Evolutionary conservation across 1,284 basidiomycete genomes (phyloP).

Genomic region (Irpex sp.): DNA sequence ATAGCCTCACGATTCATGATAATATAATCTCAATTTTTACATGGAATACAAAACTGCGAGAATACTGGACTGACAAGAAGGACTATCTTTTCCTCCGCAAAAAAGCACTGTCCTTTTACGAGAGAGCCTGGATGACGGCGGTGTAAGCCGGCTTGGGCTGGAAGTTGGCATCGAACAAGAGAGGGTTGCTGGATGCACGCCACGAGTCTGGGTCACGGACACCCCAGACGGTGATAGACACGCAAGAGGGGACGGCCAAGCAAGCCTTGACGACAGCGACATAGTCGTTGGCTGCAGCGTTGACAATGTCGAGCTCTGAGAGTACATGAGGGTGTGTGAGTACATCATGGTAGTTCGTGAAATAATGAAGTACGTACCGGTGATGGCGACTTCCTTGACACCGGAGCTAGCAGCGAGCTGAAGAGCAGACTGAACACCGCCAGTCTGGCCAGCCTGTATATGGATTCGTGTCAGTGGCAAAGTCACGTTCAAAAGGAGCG

Average conservation of each 20-base stretch:
- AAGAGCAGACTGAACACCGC: conserved; percentile 36
- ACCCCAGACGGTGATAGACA: conserved; percentile 47
- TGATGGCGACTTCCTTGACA: conserved; percentile 41
- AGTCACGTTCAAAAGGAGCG: neutral
- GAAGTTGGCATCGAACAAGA: conserved; percentile 43
- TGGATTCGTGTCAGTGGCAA: neutral
- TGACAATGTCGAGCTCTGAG: conserved; percentile 26
- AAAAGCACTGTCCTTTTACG: neutral
- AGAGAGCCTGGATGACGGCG: conserved; percentile 33
- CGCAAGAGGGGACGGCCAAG: conserved; percentile 38
- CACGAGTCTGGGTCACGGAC: conserved; percentile 46
- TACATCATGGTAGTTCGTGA: neutral
- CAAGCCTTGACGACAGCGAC: conserved; percentile 44
- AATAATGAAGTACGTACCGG: conserved; percentile 24
- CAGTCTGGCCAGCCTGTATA: conserved; percentile 30
- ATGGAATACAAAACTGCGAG: neutral
- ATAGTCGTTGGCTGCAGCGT: conserved; percentile 38
- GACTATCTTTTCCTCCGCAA: neutral
- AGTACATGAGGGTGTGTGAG: neutral
- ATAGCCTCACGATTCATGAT: too few species aligned
- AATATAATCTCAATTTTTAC: neutral
- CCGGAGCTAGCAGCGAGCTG: conserved; percentile 31
- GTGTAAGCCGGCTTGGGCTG: conserved; percentile 45
- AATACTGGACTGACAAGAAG: too few species aligned
- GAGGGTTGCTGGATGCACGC: conserved; percentile 36